A percentile compares a stretch with the other conserved stretches of the same genome.
Conservation (phyloP, 2,329 filamentous ascomycete genomes). For the Dactylellina sp. region DNA sequence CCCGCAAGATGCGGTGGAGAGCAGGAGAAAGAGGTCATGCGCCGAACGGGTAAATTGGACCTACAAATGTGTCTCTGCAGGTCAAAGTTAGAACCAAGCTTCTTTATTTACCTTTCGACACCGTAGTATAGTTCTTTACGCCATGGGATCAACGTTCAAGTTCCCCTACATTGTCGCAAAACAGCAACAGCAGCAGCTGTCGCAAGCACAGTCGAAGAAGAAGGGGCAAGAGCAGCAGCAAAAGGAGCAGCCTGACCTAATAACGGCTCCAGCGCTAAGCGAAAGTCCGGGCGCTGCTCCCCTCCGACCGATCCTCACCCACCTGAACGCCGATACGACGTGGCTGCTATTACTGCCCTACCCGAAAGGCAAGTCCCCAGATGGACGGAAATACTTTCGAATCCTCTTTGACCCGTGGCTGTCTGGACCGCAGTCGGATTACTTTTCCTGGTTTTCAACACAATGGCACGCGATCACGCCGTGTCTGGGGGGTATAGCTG, state of each 20-base stretch:
- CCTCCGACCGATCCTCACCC: conserved; percentile 69
- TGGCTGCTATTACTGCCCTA: conserved; percentile 76
- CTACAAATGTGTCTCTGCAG: too few species aligned
- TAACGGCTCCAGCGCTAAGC: conserved; percentile 39
- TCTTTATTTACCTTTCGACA: too few species aligned
- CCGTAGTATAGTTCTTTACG: too few species aligned
- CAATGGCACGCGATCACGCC: conserved; percentile 73
- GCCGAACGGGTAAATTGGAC: too few species aligned
- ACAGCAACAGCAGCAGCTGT: neutral
- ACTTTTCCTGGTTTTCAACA: conserved; percentile 74
- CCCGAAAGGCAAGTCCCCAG: conserved; percentile 65
- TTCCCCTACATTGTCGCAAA: conserved; percentile 30
- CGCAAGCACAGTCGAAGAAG: neutral
- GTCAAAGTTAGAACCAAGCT: too few species aligned
- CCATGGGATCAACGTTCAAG: conserved; percentile 7
- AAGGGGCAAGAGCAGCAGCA: neutral
- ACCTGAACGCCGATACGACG: conserved; percentile 75
- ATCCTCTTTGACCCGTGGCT: conserved; percentile 76
- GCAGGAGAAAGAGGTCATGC: too few species aligned
- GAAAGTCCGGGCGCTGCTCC: conserved; percentile 46
- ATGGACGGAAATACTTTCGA: conserved; percentile 70
- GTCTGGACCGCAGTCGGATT: conserved; percentile 72
- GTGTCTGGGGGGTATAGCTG: conserved; percentile 69
- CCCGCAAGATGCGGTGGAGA: too few species aligned
- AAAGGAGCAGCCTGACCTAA: neutral